Evolutionary conservation across 2,329 filamentous ascomycete genomes (phyloP).

Genomic region (Pezicula rhizophila): DNA sequence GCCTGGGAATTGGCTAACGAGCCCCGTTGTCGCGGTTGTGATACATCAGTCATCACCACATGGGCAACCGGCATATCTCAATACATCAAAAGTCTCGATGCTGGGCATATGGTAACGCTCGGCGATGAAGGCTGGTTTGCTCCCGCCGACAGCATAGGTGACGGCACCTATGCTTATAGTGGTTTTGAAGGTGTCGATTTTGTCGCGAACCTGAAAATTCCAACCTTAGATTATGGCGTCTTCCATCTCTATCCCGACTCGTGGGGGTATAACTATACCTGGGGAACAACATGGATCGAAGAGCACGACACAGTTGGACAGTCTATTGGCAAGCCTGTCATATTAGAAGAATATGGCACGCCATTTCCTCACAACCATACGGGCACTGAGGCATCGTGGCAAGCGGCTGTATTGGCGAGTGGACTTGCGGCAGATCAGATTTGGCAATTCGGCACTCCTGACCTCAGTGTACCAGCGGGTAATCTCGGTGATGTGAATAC

Average conservation of each 20-base stretch:
- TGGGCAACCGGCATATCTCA: conserved; percentile 53
- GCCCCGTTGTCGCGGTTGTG: conserved; percentile 55
- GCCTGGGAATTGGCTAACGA: conserved; percentile 67
- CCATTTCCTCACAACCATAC: conserved; percentile 19
- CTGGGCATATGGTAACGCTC: conserved; percentile 54
- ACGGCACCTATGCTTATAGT: conserved; percentile 37
- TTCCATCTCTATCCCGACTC: conserved; percentile 45
- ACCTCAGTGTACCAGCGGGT: conserved; percentile 9
- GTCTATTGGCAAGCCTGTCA: conserved; percentile 31
- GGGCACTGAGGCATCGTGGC: conserved; percentile 18
- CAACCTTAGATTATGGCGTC: conserved; percentile 44
- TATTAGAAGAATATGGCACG: conserved; percentile 34
- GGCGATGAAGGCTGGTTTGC: conserved; percentile 58
- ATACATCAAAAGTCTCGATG: conserved; percentile 59
- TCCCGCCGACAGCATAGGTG: conserved; percentile 28
- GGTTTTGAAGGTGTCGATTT: conserved; percentile 42
- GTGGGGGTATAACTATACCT: conserved; percentile 33
- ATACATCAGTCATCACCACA: conserved; percentile 47
- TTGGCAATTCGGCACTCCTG: conserved; percentile 21
- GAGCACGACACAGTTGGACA: conserved; percentile 35
- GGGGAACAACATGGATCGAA: conserved; percentile 40
- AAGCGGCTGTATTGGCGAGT: conserved; percentile 15
- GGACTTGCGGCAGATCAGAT: conserved; percentile 21
- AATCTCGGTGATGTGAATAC: conserved; percentile 18
- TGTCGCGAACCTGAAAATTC: conserved; percentile 38